Base-by-base conservation (phyloP, 495 filamentous ascomycete genomes). In the Daldinia grandis region DNA sequence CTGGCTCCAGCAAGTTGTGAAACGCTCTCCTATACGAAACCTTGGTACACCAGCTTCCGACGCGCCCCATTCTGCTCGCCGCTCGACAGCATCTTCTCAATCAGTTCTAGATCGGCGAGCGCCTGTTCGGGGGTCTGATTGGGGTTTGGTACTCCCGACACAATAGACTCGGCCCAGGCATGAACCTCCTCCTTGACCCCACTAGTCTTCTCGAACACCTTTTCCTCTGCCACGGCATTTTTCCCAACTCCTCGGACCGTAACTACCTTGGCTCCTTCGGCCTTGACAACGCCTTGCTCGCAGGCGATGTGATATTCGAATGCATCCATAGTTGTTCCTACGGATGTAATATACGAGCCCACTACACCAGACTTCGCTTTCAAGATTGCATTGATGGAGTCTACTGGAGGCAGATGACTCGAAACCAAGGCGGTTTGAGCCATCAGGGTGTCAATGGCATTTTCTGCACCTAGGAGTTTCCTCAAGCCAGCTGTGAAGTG, bases 331-430 rank as follows among this genome's bases (percentile, higher is more conserved):
- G 84, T 85, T 1, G 90, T 91, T 2, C 91, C 91, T 72, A 88
- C 91, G 0, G 86, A 88, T 1, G 88, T 66, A 12, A 80, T 80
- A 38, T 92, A 82, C 4, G 85, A 83, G 5, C 92, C 92, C 2
- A 85, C 85, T n/a, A 84, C 84, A 1, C 92, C 91, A 37, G 82
- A 84, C 66, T 78, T 79, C 0, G 89, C 89, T 77, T 86, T 83
- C 58, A 88, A 74, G 0, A 87, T 80, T 5, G 91, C 90, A 76
- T 90, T 86, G 19, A 93, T 82, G 0, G 91, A 93, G 72, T 94
- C 92, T n/a, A 92, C 83, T 0, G 91, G 92, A 4, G 89, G 87
- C 5, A 95, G 82, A 77, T 93, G 85, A 27, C 79, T 69, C 68
- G 89, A 85, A 42, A 88, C 78, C 60, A 86, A 83, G 38, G 82